Evolutionary conservation across 2,329 filamentous ascomycete genomes (phyloP).

Genomic region (Karstenula rhodostoma): DNA sequence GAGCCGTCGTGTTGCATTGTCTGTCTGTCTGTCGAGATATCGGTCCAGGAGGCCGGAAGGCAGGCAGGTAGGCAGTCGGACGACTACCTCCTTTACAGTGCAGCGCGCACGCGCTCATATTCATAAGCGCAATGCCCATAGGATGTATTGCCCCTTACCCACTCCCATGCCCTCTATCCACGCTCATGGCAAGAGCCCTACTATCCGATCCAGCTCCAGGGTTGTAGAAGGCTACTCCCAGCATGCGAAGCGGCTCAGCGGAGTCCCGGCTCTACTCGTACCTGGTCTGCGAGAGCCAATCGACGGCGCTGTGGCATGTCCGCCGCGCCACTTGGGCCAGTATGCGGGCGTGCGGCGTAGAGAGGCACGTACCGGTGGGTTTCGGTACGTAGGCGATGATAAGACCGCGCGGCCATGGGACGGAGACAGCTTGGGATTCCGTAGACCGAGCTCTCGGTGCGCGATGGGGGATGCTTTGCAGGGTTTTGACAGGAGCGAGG

Average conservation of each 20-base stretch:
- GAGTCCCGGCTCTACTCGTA: background rate
- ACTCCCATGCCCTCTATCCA: background rate
- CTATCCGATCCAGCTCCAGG: background rate
- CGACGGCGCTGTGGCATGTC: background rate
- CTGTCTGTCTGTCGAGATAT: background rate
- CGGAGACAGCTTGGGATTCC: background rate
- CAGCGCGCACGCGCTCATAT: background rate
- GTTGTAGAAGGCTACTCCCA: background rate
- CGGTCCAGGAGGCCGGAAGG: background rate
- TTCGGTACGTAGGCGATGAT: background rate
- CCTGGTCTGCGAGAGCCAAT: background rate
- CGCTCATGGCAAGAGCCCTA: background rate
- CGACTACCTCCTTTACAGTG: background rate
- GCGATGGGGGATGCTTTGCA: background rate
- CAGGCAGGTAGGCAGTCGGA: background rate
- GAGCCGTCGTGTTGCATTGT: background rate
- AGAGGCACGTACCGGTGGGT: background rate
- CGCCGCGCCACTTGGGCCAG: background rate
- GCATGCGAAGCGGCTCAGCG: background rate
- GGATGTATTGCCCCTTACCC: background rate
- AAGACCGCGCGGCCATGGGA: background rate
- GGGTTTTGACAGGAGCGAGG: background rate
- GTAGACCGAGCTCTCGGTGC: slow-evolving; percentile 3
- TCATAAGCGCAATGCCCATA: background rate
- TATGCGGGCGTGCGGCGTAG: background rate